phyloP scores from a whole-genome alignment of 1,139 yeast species.

The Geotrichum armillariae region DNA sequence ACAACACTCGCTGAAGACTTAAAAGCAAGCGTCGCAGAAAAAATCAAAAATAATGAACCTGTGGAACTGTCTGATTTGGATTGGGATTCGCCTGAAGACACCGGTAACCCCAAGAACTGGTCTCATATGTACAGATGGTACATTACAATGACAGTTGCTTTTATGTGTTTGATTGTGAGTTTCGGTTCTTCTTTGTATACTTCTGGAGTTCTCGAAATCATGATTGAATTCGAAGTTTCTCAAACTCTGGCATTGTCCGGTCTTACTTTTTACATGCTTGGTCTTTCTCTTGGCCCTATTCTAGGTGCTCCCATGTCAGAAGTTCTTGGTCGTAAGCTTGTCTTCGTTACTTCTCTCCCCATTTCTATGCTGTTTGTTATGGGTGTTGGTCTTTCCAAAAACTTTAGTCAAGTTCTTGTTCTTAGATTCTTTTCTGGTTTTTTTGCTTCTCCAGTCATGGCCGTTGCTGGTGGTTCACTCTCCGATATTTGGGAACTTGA shows the following conservation, averaged over 20 bases:
- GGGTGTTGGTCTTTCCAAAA: slow-evolving; percentile 51
- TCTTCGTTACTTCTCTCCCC: slow-evolving; percentile 63
- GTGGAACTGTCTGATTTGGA: slow-evolving; percentile 18
- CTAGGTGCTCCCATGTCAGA: slow-evolving; percentile 54
- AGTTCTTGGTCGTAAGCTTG: slow-evolving; percentile 54
- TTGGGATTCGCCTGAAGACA: slow-evolving; percentile 33
- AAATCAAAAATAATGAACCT: slow-evolving; percentile 13
- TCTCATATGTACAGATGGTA: slow-evolving; percentile 36
- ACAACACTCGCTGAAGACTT: not conserved
- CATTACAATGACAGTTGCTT: slow-evolving; percentile 45
- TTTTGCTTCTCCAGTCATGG: slow-evolving; percentile 78
- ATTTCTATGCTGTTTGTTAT: slow-evolving; percentile 56
- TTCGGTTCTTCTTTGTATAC: slow-evolving; percentile 46
- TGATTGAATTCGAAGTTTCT: slow-evolving; percentile 51
- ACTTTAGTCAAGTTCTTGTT: slow-evolving; percentile 50
- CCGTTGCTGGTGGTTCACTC: slow-evolving; percentile 83
- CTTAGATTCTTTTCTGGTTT: slow-evolving; percentile 77
- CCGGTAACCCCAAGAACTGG: slow-evolving; percentile 37
- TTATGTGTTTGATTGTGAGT: slow-evolving; percentile 45
- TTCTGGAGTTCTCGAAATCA: slow-evolving; percentile 46
- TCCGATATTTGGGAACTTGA: slow-evolving; percentile 68
- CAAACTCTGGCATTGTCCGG: slow-evolving; percentile 65
- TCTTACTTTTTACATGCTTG: slow-evolving; percentile 53
- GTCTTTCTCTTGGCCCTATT: slow-evolving; percentile 54
- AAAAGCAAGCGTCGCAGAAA: not conserved